Evolutionary conservation across 2,329 filamentous ascomycete genomes (phyloP), one percentile per base, ranked within the genome.

Genomic region (Lojkania enalia): DNA sequence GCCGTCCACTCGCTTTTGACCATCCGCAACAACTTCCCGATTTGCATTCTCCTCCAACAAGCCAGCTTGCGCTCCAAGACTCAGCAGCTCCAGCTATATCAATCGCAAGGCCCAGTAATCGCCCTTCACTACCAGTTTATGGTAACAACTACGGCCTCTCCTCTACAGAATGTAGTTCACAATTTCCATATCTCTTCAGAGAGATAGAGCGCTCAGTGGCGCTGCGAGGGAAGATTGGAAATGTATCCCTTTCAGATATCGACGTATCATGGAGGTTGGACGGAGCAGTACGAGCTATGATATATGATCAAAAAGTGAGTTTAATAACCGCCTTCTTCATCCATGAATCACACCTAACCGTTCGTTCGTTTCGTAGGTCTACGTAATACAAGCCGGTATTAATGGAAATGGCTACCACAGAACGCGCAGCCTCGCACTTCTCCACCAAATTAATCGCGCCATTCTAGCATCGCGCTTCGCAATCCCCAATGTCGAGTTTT

Each of bases 381-480:
- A 67, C 37, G 56, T 71, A 21, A 48, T 70, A 4, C 58, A 64
- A 5, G 49, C 55, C 3, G 60, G 51, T 7, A 52, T 50, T 19
- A 44, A 56, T 20, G 41, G 41, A 14, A 46, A 46, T 16, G 54
- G 52, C n/a, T 56, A 52, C 19, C 42, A 57, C 29, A 42, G 52
- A n/a, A 55, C 58, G 12, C 66, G 67, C 14, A 54, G 56, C 5
- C 57, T 63, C 12, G 77, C 79, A n/a, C 73, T 75, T 7, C 71
- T 83, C 1, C 74, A 79, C 58, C 76, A 79, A 51, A 71, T 83
- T 51, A 67, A 81, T 57, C 74, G 76, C 46, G 78, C 79, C 4
- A 59, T 82, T 11, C 54, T 76, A 20, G 77, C 80, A 9, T 74
- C 76, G 5, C 77, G 78, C 0, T 61, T 70, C 4, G 67, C 68